Base-by-base conservation (phyloP, 441 rosid species). In the Aleurites moluccanus region DNA sequence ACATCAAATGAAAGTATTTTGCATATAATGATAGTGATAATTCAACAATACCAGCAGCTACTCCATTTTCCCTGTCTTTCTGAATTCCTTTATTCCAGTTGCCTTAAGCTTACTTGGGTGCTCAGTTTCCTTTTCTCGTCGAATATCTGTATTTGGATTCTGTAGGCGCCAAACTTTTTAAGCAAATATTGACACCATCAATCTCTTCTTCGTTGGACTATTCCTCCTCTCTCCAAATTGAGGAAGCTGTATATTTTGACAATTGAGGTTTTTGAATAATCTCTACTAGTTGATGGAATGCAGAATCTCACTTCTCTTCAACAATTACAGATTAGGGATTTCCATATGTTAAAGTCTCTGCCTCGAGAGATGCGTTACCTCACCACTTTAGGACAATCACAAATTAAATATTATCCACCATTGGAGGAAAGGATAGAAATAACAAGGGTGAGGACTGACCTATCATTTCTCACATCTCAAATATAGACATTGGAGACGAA, bases 61-160 rank as follows among this genome's bases (percentile, higher is more conserved):
- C 73, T 38, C 9, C 20, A 66, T 2, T 77, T 79, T 64, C 77
- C 76, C 16, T 13, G 50, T 23, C 83, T 79, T 40, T 70, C 79
- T 16, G 6, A 40, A 1, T 28, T 80, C 35, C 0, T 1, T 16
- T 30, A 71, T 23, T 0, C 0, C 0, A 0, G 0, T 2, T 74
- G 77, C 7, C 72, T 57, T 1, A 38, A 64, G 10, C 18, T 74
- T 5, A 50, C 16, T 35, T 40, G n/a, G 10, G 0, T 74, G 28
- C 77, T 35, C 63, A 3, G 18, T 42, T 66, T 40, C 66, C 77
- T 10, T 40, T 66, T 2, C 40, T 66, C 7, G 38, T 20, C 5
- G 40, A 25, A 20, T 0, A 5, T 10, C 23, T 66, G 0, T 10
- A 1, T 2, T 33, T 63, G 16, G 0, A 0, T 0, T 0, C 1